Base-by-base conservation (phyloP, 192 early-diverging fungal genomes). In the Backusella circina region DNA sequence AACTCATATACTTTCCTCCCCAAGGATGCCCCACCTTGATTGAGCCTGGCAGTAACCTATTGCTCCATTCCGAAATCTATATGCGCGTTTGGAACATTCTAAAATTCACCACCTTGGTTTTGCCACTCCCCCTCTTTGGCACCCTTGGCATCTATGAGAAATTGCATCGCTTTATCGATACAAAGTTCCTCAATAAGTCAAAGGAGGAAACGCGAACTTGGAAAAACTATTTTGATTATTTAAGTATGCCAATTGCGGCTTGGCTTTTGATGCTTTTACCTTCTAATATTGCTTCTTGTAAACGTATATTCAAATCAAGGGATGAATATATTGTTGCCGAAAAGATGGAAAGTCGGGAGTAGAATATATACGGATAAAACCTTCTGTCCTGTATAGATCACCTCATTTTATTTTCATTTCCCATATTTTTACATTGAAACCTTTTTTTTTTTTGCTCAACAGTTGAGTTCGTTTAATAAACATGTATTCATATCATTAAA, bases 261-360 rank as follows among this genome's bases (percentile, higher is more conserved):
- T 84, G 82, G 82, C 39, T 81, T 61, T 84, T 85, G 38, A 80
- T 86, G 84, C 82, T 84, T 65, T 75, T 86, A 41, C 85, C 85
- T 35, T 80, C 81, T 38, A 82, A 78, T 44, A 57, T 83, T 65
- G 84, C 81, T 33, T 83, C 81, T 33, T 70, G 83, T 47, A 85
- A 83, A 64, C 72, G 84, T 15, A 72, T 85, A 10, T 79, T 66
- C 26, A 80, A 78, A 33, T 36, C 72, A 23, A 72, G 78, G 2
- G 82, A 85, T 28, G 69, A 82, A 61, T 85, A 85, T 39, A 74
- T 82, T 67, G 84, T 85, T 2, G 44, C 81, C 6, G 82, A 83
- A 54, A 83, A 85, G 70, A 6, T 80, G 12, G 82, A 82, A 54
- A 12, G 64, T 4, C 76, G 77, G 10, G 72, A 77, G 7, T 57